Evolutionary conservation across 2,329 filamentous ascomycete genomes (phyloP).

Genomic region (Geosmithia flava): DNA sequence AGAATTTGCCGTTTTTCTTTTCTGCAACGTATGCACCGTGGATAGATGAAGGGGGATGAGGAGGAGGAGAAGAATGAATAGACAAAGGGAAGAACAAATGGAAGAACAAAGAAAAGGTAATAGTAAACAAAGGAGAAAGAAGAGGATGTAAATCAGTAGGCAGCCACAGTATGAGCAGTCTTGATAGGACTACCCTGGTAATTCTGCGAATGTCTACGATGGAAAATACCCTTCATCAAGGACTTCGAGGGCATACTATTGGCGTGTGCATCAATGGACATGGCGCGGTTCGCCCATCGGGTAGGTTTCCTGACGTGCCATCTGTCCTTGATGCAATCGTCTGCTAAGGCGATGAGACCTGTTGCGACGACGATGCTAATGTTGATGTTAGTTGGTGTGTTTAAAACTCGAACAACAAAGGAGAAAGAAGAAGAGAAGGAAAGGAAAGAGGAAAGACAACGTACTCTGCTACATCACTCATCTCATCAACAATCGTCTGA

Average conservation of each 20-base stretch:
- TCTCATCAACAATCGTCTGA: slow-evolving; percentile 50
- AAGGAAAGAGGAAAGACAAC: slow-evolving; percentile 12
- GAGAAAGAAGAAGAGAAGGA: background rate
- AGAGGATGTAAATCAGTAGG: slow-evolving; percentile 15
- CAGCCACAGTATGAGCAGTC: slow-evolving; percentile 20
- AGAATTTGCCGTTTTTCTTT: too few relatives aligned
- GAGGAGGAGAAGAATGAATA: too few relatives aligned
- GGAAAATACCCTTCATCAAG: slow-evolving; percentile 23
- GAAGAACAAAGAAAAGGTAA: too few relatives aligned
- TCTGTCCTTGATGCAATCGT: slow-evolving; percentile 76
- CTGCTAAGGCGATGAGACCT: slow-evolving; percentile 78
- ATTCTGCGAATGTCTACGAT: slow-evolving; percentile 26
- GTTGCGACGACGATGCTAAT: slow-evolving; percentile 74
- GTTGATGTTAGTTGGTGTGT: slow-evolving; percentile 10
- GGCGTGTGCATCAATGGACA: slow-evolving; percentile 11
- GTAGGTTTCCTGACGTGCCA: slow-evolving; percentile 43
- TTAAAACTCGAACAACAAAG: background rate
- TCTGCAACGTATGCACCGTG: too few relatives aligned
- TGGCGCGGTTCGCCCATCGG: slow-evolving; percentile 9
- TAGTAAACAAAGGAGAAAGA: too few relatives aligned
- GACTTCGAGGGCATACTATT: slow-evolving; percentile 12
- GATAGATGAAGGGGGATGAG: too few relatives aligned
- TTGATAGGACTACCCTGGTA: slow-evolving; percentile 21
- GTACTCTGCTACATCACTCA: slow-evolving; percentile 81
- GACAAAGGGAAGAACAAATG: too few relatives aligned